Conservation (phyloP, 306 rosid genomes). For the Casuarina cunninghamiana region DNA sequence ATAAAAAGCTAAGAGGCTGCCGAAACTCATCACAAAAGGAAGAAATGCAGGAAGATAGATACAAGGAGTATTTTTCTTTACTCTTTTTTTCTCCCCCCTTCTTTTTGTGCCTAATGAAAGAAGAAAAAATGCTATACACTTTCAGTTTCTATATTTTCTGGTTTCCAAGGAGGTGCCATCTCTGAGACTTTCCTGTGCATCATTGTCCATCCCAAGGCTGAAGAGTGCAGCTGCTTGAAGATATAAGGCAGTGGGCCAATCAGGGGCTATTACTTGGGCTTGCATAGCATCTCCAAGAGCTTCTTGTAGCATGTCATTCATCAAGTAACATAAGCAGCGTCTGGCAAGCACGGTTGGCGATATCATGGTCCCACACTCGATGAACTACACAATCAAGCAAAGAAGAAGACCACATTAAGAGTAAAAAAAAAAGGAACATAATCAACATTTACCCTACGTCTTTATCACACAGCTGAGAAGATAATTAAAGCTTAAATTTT, state of each 20-base stretch:
- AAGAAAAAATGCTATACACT: conserved; percentile 52
- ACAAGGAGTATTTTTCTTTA: conserved; percentile 26
- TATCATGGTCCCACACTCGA: conserved; percentile 88
- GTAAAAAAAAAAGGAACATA: neutral
- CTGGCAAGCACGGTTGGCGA: conserved; percentile 89
- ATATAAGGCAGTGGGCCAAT: conserved; percentile 87
- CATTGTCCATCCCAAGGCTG: conserved; percentile 95
- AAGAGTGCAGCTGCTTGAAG: conserved; percentile 93
- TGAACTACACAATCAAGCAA: conserved; percentile 58
- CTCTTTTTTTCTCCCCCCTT: conserved; percentile 9
- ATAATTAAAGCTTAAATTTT: neutral
- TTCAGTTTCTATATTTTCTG: conserved; percentile 59
- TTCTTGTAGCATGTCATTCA: conserved; percentile 90
- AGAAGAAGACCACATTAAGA: neutral
- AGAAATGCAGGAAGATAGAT: conserved; percentile 34
- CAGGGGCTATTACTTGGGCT: conserved; percentile 81
- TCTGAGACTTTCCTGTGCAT: conserved; percentile 90
- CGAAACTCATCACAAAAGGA: conserved; percentile 31
- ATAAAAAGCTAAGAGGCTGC: conserved; percentile 24
- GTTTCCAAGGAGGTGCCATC: conserved; percentile 85
- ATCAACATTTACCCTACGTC: neutral
- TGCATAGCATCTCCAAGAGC: conserved; percentile 99
- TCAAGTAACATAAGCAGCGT: conserved; percentile 89
- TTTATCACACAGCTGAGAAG: neutral
- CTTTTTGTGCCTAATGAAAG: conserved; percentile 16